Conservation (phyloP, 305 asterid species). For the Salvia sclarea region DNA sequence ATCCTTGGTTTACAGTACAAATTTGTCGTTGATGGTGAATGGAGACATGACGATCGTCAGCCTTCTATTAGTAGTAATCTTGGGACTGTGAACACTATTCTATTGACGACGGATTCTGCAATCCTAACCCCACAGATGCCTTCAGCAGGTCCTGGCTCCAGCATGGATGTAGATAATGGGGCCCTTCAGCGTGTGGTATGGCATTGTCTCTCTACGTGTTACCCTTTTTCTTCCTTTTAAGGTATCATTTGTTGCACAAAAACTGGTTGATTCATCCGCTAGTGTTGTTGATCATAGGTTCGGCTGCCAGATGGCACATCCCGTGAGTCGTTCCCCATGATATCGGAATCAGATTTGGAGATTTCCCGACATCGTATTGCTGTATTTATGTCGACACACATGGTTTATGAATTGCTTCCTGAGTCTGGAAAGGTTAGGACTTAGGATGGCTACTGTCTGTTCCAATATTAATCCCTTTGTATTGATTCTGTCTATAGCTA, state of each 20-base stretch:
- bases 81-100: slow-evolving; percentile 81
- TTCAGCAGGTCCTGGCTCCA: slow-evolving; percentile 51
- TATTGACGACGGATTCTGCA: slow-evolving; percentile 65
- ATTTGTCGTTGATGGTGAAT: slow-evolving; percentile 96
- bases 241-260: background rate
- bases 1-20: slow-evolving; percentile 66
- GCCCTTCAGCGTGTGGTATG: slow-evolving; percentile 80
- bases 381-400: slow-evolving; percentile 69
- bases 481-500: slow-evolving; percentile 8
- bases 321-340: slow-evolving; percentile 49
- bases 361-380: slow-evolving; percentile 71
- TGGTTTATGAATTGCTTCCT: slow-evolving; percentile 90
- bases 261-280: slow-evolving; percentile 17
- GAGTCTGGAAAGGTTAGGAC: slow-evolving; percentile 84
- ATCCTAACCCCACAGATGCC: slow-evolving; percentile 51
- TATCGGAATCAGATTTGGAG: slow-evolving; percentile 75
- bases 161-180: slow-evolving; percentile 90
- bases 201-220: background rate
- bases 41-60: slow-evolving; percentile 91
- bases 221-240: background rate
- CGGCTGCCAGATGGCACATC: slow-evolving; percentile 67
- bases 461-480: slow-evolving; percentile 7
- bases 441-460: slow-evolving; percentile 34
- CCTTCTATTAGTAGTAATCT: slow-evolving; percentile 65
- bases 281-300: slow-evolving; percentile 51